Percentiles rank a stretch among this genome's conserved stretches.
phyloP scores from a whole-genome alignment of 1,284 basidiomycete genomes.

The Coriolopsis trogii region DNA sequence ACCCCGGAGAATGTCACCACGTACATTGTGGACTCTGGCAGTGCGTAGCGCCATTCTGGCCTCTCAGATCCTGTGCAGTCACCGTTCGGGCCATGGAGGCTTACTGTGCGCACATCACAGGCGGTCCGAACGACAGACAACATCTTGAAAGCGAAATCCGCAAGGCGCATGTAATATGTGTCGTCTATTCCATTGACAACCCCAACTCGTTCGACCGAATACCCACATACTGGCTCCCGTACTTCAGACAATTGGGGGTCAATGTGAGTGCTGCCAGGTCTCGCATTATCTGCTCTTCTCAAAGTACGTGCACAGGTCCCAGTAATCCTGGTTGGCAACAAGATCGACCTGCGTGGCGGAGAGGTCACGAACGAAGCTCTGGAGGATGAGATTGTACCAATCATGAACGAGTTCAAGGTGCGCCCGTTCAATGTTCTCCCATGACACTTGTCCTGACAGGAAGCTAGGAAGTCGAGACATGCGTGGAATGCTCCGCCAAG shows the following conservation, averaged over 20 bases:
- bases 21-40: constrained; percentile 93
- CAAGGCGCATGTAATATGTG: constrained; percentile 96
- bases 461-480: constrained; percentile 92
- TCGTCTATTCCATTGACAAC: constrained; percentile 96
- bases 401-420: constrained; percentile 98
- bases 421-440: constrained; percentile 11
- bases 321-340: constrained; percentile 97
- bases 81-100: too few species aligned
- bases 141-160: constrained; percentile 95
- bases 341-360: constrained; percentile 93
- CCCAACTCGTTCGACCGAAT: constrained; percentile 96
- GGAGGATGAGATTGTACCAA: constrained; percentile 92
- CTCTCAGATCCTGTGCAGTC: not conserved
- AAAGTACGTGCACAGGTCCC: constrained; percentile 69
- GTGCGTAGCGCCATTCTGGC: constrained; percentile 49
- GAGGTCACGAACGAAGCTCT: constrained; percentile 93
- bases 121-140: constrained; percentile 76
- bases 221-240: constrained; percentile 98
- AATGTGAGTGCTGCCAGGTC: constrained; percentile 56
- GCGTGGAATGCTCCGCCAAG: constrained; percentile 94
- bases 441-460: constrained; percentile 12
- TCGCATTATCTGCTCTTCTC: too few species aligned
- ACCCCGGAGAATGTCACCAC: constrained; percentile 96
- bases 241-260: constrained; percentile 93
- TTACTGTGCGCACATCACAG: constrained; percentile 44